A percentile compares a stretch with the other conserved stretches of the same genome.
Evolutionary conservation across 75 land plant species (phyloP).

Genomic region (Selaginella moellendorffii): DNA sequence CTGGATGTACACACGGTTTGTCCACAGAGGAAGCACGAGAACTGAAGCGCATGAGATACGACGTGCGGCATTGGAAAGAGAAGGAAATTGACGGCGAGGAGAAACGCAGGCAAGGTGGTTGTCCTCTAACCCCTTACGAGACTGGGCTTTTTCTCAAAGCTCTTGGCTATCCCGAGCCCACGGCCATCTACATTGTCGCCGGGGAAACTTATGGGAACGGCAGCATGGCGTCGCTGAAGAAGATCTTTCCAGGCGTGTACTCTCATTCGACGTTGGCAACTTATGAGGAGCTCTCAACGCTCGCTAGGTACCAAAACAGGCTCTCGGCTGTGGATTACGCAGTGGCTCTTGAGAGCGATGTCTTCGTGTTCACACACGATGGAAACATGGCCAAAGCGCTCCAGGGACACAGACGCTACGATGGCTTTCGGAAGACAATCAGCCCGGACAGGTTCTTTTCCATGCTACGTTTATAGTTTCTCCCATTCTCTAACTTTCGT

Average conservation of each 20-base stretch:
- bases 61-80: constrained; percentile 76
- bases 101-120: constrained; percentile 47
- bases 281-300: constrained; percentile 43
- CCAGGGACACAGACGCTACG: constrained; percentile 74
- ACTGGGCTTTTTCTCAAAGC: constrained; percentile 71
- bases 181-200: constrained; percentile 81
- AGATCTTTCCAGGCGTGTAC: constrained; percentile 57
- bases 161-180: constrained; percentile 54
- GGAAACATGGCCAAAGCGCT: constrained; percentile 98
- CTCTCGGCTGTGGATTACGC: constrained; percentile 81
- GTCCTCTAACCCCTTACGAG: constrained; percentile 83
- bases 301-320: constrained; percentile 47
- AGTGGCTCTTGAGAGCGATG: constrained; percentile 75
- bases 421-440: constrained; percentile 71
- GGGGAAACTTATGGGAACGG: constrained; percentile 66
- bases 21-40: constrained; percentile 52
- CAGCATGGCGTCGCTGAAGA: constrained; percentile 39
- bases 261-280: constrained; percentile 58
- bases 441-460: constrained; percentile 66
- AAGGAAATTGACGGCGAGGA: constrained; percentile 62
- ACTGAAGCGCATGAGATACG: constrained; percentile 49
- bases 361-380: constrained; percentile 79
- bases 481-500: no score
- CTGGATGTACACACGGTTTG: constrained; percentile 79
- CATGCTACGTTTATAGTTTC: no score